Evolutionary conservation across 2,329 filamentous ascomycete genomes (phyloP), one percentile per base, ranked within the genome.

Genomic region (Neophaeococcomyces aloes): DNA sequence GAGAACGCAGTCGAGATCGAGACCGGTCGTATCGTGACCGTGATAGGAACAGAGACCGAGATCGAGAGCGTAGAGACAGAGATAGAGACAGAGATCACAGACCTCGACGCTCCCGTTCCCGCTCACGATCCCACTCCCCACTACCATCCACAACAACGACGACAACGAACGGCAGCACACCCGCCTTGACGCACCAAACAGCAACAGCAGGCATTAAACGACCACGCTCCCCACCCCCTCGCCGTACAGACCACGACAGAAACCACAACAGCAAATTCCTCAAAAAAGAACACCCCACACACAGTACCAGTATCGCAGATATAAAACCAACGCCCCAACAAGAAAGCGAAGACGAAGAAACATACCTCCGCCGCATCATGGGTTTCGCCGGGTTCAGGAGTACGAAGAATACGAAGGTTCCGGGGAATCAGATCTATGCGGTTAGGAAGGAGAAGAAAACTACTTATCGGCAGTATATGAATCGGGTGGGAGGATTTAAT

Each of bases 401-500:
- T 18, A 96, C 91, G 15, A 93, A 96, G 65, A 79, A 84, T 48
- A 86, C 83, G 43, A 93, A 95, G 60, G 80, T 98, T 1, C 74
- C 76, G 0, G 91, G 91, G 2, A 98, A 98, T 60, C 79, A 87
- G 59, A 78, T 81, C 32, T 88, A 84, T 44, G 86, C 72, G 0
- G 79, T 95, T 41, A 72, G 81, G 53, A 95, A 91, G 71, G 86
- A 91, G 67, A 95, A 94, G 78, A 88, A 86, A 76, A 84, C 81
- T 11, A 78, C 93, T 69, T 96, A 95, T 59, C 75, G 91, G 55
- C 91, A 98, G 74, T 98, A 98, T 65, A 98, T 98, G 78, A 72
- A 70, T 50, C 67, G 68, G 51, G 51, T 61, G 23, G 68, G 68
- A 45, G 68, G 68, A 43, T 71, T 71, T 58, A 71, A 71, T 53